Evolutionary conservation across 805 yeast genomes (phyloP).

Genomic region (Candida broadrunensis): DNA sequence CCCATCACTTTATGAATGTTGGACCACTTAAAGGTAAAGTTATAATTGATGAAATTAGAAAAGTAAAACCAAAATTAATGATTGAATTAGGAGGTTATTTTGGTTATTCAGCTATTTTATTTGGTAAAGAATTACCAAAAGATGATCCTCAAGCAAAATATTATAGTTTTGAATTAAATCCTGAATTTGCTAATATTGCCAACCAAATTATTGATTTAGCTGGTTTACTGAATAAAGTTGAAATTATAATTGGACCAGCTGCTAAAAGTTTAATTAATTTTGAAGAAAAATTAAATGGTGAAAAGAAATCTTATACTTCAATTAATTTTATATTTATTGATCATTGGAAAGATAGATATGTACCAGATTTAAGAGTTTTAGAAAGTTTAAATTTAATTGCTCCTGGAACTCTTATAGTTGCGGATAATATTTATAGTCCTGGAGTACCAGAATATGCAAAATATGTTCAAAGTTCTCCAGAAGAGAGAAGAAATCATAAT

Average conservation of each 20-base stretch:
- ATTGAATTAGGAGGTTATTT: constrained; percentile 32
- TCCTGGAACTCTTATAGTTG: constrained; percentile 36
- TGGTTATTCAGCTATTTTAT: constrained; percentile 37
- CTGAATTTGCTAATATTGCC: constrained; percentile 29
- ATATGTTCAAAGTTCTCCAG: constrained; percentile 37
- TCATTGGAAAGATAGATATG: constrained; percentile 35
- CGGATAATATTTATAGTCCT: constrained; percentile 33
- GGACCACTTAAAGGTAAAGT: constrained; percentile 28
- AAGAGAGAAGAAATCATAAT: constrained; percentile 31
- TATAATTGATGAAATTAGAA: constrained; percentile 19
- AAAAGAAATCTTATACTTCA: constrained; percentile 11
- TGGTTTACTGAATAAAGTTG: constrained; percentile 26
- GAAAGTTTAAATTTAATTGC: constrained; percentile 38
- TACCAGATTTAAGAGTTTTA: constrained; percentile 40
- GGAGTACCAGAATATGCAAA: constrained; percentile 39
- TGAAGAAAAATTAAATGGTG: constrained; percentile 11
- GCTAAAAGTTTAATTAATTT: constrained; percentile 23
- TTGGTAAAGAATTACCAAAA: constrained; percentile 20
- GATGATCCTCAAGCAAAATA: constrained; percentile 22
- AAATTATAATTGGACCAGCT: constrained; percentile 32
- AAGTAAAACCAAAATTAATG: constrained; percentile 21
- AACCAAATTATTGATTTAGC: constrained; percentile 27
- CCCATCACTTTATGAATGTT: constrained; percentile 25
- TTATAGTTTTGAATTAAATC: constrained; percentile 31
- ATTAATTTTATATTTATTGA: constrained; percentile 40